phyloP scores from a whole-genome alignment of 768 basidiomycete species.

The Daedalea quercina region DNA sequence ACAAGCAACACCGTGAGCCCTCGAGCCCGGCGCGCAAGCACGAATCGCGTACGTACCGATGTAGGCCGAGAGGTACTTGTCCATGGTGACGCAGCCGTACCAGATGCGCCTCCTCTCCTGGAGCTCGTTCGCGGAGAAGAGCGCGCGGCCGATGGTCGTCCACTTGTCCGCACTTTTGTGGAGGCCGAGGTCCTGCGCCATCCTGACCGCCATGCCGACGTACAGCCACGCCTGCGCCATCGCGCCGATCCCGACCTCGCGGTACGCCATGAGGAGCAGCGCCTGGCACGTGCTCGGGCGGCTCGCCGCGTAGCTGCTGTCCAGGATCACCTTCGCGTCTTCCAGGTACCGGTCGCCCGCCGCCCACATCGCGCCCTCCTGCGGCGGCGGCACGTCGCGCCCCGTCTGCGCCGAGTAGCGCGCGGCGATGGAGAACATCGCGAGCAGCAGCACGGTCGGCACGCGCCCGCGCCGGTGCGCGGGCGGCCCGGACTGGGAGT shows the following conservation, averaged over 20 bases:
- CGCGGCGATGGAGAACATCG: slow-evolving; percentile 84
- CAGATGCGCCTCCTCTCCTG: slow-evolving; percentile 69
- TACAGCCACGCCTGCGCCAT: slow-evolving; percentile 63
- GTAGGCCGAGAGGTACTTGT: slow-evolving; percentile 74
- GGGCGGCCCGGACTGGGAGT: slow-evolving; percentile 27
- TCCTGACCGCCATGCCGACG: slow-evolving; percentile 90
- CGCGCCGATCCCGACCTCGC: slow-evolving; percentile 82
- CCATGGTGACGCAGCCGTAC: slow-evolving; percentile 75
- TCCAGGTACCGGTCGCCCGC: slow-evolving; percentile 72
- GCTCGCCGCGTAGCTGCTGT: slow-evolving; percentile 63
- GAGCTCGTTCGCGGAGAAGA: slow-evolving; percentile 58
- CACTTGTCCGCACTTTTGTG: slow-evolving; percentile 78
- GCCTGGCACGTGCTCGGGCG: slow-evolving; percentile 74
- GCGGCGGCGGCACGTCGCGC: slow-evolving; percentile 27
- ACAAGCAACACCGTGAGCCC: not conserved
- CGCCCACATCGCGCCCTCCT: slow-evolving; percentile 66
- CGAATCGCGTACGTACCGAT: slow-evolving; percentile 43
- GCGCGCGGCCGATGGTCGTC: slow-evolving; percentile 44
- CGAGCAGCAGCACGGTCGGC: slow-evolving; percentile 66
- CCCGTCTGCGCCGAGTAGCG: slow-evolving; percentile 44
- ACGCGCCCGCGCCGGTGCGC: slow-evolving; percentile 38
- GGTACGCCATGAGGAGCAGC: slow-evolving; percentile 72
- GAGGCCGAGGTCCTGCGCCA: slow-evolving; percentile 87
- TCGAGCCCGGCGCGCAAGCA: too few species aligned
- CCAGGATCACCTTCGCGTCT: slow-evolving; percentile 59